Evolutionary conservation across 768 basidiomycete genomes (phyloP).

Genomic region (Galerina sulciceps): DNA sequence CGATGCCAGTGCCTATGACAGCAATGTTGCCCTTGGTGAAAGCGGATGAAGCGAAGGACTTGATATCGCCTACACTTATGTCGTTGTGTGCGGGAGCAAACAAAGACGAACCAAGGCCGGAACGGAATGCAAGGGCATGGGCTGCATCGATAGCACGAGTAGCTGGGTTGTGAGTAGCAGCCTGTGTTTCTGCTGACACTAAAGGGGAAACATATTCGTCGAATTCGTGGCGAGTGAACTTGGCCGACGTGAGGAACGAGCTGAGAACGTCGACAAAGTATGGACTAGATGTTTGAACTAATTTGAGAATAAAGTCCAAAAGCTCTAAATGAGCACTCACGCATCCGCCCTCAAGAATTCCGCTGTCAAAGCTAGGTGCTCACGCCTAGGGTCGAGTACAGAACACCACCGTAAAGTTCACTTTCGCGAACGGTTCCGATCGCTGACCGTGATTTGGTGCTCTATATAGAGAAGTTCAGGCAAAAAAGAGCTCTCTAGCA

Average conservation of each 20-base stretch:
- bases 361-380: constrained; percentile 91
- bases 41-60: constrained; percentile 70
- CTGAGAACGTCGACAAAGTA: constrained; percentile 92
- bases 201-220: constrained; percentile 75
- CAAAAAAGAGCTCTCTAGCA: neutral
- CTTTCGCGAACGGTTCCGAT: constrained; percentile 90
- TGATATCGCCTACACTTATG: constrained; percentile 71
- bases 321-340: constrained; percentile 56
- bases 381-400: constrained; percentile 86
- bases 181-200: constrained; percentile 69
- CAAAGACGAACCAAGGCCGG: constrained; percentile 89
- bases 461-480: constrained; percentile 48
- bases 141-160: constrained; percentile 84
- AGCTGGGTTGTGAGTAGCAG: constrained; percentile 62
- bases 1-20: constrained; percentile 87
- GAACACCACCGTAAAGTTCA: constrained; percentile 91
- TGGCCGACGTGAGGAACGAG: constrained; percentile 81
- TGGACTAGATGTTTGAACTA: constrained; percentile 48
- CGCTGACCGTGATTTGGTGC: constrained; percentile 83
- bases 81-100: constrained; percentile 75
- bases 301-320: neutral
- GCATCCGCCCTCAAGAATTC: constrained; percentile 96
- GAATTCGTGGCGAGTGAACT: constrained; percentile 80
- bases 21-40: constrained; percentile 84
- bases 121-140: constrained; percentile 91